Percentiles rank a stretch among this genome's conserved stretches.
Conservation (phyloP, 108 stramenopile species). For the Conticribra weissflogii region DNA sequence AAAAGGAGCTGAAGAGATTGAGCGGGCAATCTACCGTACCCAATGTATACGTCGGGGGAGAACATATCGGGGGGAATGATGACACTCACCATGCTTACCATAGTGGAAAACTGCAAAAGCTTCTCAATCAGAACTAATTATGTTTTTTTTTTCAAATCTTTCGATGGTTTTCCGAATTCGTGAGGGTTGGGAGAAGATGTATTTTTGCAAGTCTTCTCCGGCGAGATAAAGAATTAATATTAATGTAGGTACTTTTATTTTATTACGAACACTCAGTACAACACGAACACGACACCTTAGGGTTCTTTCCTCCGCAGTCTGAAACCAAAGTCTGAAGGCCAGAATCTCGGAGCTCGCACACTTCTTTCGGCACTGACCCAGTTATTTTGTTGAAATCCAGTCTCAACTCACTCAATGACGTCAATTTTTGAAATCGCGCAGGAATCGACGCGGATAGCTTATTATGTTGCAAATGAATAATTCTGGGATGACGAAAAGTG, state of each 20-base stretch:
- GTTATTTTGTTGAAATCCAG: conserved; percentile 12
- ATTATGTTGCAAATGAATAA: conserved; percentile 1
- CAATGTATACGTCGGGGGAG: conserved; percentile 81
- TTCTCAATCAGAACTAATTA: conserved; percentile 8
- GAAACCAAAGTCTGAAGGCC: conserved; percentile 6
- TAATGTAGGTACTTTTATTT: too few species aligned
- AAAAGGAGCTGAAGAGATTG: conserved; percentile 54
- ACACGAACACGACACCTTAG: conserved; percentile 15
- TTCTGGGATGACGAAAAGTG: too few species aligned
- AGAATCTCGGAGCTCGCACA: conserved; percentile 16
- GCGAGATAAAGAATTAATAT: too few species aligned
- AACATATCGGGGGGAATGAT: conserved; percentile 79
- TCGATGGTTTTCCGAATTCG: too few species aligned
- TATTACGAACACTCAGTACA: conserved; percentile 32
- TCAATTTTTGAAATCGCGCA: conserved; percentile 13
- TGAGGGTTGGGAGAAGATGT: too few species aligned
- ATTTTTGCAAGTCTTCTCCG: too few species aligned
- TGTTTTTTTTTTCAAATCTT: neutral
- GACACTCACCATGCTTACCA: conserved; percentile 53
- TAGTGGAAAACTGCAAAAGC: conserved; percentile 56
- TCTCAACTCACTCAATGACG: conserved; percentile 2
- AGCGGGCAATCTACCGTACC: conserved; percentile 85
- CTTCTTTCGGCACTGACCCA: conserved; percentile 3
- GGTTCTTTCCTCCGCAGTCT: conserved; percentile 17
- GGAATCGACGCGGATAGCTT: conserved; percentile 27